These are phyloP conservation scores for Epichloe amarillans DNA, from an alignment of 2,329 filamentous ascomycete genomes.

Conservation along the genomic window DNA sequence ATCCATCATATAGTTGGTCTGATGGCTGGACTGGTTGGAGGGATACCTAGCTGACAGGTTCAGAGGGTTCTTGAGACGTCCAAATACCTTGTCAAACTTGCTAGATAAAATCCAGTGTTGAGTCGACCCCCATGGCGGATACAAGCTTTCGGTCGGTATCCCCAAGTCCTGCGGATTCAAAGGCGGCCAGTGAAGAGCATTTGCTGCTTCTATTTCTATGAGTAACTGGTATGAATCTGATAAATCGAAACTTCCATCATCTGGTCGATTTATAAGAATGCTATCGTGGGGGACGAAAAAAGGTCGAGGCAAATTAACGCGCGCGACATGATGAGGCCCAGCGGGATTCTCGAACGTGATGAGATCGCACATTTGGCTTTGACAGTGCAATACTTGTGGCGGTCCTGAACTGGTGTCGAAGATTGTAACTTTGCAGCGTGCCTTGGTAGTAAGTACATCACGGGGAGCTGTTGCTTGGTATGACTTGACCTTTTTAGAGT, in stretches of 20 bases:
- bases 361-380: conserved; percentile 41
- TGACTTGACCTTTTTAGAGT: conserved; percentile 25
- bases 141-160: conserved; percentile 10
- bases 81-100: conserved; percentile 27
- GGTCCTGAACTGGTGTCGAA: conserved; percentile 21
- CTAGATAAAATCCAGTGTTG: conserved; percentile 28
- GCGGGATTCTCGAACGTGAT: conserved; percentile 34
- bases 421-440: conserved; percentile 25
- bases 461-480: conserved; percentile 16
- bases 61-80: conserved; percentile 25
- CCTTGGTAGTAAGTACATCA: conserved; percentile 19
- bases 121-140: conserved; percentile 10
- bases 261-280: conserved; percentile 34
- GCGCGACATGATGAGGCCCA: conserved; percentile 31
- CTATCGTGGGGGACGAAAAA: conserved; percentile 38
- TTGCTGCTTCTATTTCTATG: conserved; percentile 39
- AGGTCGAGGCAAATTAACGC: conserved; percentile 33
- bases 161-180: conserved; percentile 24
- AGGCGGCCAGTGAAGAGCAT: conserved; percentile 39
- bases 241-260: conserved; percentile 33
- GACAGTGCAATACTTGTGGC: conserved; percentile 34
- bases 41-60: conserved; percentile 15
- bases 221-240: conserved; percentile 36
- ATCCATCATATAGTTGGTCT: conserved; percentile 34
- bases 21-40: conserved; percentile 11